phyloP scores from a whole-genome alignment of 352 stramenopile genomes.

The Phytophthora aleatoria region DNA sequence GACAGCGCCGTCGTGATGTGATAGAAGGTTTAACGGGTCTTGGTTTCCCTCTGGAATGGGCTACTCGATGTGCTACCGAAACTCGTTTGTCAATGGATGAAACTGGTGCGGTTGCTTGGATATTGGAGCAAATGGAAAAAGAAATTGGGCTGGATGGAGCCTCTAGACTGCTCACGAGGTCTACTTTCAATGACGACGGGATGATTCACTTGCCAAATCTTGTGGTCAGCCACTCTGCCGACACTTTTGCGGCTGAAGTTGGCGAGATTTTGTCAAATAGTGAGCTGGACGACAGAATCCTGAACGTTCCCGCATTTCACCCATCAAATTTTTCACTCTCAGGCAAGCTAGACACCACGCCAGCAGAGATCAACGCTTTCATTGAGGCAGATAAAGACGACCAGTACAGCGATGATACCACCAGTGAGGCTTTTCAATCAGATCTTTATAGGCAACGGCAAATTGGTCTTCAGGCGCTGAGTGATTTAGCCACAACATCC shows the following conservation, averaged over 20 bases:
- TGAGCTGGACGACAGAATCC: constrained; percentile 1
- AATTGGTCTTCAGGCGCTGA: neutral
- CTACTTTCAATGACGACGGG: constrained; percentile 10
- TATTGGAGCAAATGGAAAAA: constrained; percentile 91
- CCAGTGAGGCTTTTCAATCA: constrained; percentile 20
- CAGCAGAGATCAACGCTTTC: constrained; percentile 17
- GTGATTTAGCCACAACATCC: neutral
- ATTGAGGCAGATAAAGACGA: constrained; percentile 28
- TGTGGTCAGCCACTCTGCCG: constrained; percentile 15
- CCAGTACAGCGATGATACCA: constrained; percentile 23
- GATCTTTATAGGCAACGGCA: constrained; percentile 6
- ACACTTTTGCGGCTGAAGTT: constrained; percentile 11
- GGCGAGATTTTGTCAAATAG: neutral
- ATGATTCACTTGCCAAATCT: constrained; percentile 21
- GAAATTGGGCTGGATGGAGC: constrained; percentile 32
- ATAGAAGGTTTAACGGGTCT: constrained; percentile 80
- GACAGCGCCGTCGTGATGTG: constrained; percentile 49
- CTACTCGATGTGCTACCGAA: constrained; percentile 62
- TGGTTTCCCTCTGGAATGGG: constrained; percentile 87
- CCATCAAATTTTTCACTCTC: neutral
- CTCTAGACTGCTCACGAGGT: constrained; percentile 1
- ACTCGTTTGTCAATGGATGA: constrained; percentile 52
- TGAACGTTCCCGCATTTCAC: constrained; percentile 1
- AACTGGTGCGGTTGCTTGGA: constrained; percentile 85
- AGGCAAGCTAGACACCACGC: neutral